These are phyloP conservation scores for Penicillium nucicola DNA, from an alignment of 495 filamentous ascomycete genomes.

Conservation along the genomic window DNA sequence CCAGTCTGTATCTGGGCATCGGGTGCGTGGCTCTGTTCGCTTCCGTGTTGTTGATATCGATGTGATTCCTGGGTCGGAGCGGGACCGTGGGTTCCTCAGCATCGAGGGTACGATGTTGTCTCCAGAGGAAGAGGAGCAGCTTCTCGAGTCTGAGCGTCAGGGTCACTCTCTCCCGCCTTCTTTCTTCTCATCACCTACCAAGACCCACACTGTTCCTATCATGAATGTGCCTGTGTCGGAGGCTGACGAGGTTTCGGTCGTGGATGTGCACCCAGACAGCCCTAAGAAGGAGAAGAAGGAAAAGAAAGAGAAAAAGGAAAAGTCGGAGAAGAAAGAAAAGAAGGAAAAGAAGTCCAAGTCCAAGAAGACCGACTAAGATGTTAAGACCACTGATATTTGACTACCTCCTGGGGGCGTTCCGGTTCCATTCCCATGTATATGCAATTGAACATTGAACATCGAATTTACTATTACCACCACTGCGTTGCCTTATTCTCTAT, in stretches of 20 bases:
- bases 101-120: constrained; percentile 68
- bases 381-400: constrained; percentile 6
- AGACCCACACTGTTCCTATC: constrained; percentile 18
- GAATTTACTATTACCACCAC: neutral
- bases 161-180: constrained; percentile 24
- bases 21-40: constrained; percentile 55
- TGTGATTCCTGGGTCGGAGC: constrained; percentile 51
- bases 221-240: constrained; percentile 11
- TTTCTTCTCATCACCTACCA: constrained; percentile 11
- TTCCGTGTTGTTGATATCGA: constrained; percentile 67
- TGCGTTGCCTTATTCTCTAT: neutral
- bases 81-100: constrained; percentile 59
- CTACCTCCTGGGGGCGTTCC: constrained; percentile 28
- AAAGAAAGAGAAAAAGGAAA: constrained; percentile 24
- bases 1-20: constrained; percentile 59
- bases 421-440: constrained; percentile 23
- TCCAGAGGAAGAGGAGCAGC: constrained; percentile 40
- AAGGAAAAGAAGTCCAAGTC: constrained; percentile 17
- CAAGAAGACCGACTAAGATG: constrained; percentile 22
- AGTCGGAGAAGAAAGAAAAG: constrained; percentile 18
- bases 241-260: constrained; percentile 12
- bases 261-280: constrained; percentile 17
- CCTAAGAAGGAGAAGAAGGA: constrained; percentile 14
- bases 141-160: constrained; percentile 37
- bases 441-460: constrained; percentile 7